Percentiles rank a stretch among this genome's conserved stretches.
Conservation (phyloP, 805 yeast genomes). For the Lipomyces yamadae region DNA sequence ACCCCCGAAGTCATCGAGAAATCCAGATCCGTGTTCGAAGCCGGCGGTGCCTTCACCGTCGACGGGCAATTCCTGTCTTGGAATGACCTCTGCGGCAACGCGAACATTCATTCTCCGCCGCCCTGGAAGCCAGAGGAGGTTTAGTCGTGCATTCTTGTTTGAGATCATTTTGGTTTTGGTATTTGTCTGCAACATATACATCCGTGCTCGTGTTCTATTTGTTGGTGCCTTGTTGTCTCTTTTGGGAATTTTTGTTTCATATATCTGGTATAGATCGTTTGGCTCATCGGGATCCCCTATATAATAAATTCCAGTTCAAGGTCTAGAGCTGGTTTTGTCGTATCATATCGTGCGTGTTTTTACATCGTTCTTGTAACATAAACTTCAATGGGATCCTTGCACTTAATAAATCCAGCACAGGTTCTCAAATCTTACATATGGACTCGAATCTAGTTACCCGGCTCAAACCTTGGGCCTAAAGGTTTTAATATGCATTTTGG, state of each 20-base stretch:
- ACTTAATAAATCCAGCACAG: too few species aligned
- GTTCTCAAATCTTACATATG: too few species aligned
- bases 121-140: neutral
- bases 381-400: too few species aligned
- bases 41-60: constrained; percentile 34
- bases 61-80: constrained; percentile 34
- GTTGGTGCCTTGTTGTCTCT: neutral
- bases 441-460: too few species aligned
- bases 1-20: constrained; percentile 27
- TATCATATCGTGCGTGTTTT: too few species aligned
- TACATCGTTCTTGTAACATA: too few species aligned
- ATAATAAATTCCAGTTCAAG: too few species aligned
- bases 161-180: neutral
- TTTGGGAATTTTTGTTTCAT: neutral
- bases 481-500: neutral
- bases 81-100: constrained; percentile 26
- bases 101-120: constrained; percentile 29
- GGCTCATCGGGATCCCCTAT: too few species aligned
- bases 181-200: neutral
- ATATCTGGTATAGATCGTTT: neutral
- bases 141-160: neutral
- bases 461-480: neutral
- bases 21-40: constrained; percentile 20
- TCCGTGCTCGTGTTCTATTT: neutral
- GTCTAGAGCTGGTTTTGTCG: too few species aligned